These are phyloP conservation scores for Saturnispora ahearnii DNA, from an alignment of 805 yeast species.

Conservation along the genomic window DNA sequence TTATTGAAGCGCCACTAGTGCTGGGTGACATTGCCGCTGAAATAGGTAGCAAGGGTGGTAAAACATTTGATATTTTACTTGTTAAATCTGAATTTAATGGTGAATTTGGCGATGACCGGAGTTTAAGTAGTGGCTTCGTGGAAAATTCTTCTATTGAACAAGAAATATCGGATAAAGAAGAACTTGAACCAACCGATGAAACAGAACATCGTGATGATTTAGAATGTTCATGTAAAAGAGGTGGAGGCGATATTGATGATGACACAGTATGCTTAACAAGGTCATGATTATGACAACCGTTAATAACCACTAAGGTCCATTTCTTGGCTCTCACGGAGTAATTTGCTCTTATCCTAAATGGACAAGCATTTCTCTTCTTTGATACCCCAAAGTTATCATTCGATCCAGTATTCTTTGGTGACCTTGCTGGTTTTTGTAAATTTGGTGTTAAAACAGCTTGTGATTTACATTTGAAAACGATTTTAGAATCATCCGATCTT, in stretches of 20 bases:
- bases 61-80: background rate
- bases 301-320: conserved; percentile 56
- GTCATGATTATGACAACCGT: conserved; percentile 52
- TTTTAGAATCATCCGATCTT: conserved; percentile 51
- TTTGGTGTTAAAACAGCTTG: background rate
- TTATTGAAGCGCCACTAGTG: background rate
- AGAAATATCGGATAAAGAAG: too few relatives aligned
- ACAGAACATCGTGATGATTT: background rate
- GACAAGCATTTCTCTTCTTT: conserved; percentile 34
- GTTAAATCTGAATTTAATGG: too few relatives aligned
- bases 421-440: background rate
- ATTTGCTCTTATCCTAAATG: conserved; percentile 58
- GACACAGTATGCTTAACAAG: conserved; percentile 10
- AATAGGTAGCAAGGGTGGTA: background rate
- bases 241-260: background rate
- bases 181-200: too few relatives aligned
- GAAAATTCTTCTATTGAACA: background rate
- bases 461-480: conserved; percentile 55
- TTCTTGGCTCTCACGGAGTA: conserved; percentile 40
- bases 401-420: background rate
- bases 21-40: background rate
- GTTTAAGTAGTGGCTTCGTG: background rate
- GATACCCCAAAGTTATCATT: background rate
- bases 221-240: background rate
- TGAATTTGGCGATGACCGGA: background rate